A percentile compares a stretch with the other conserved stretches of the same genome.
Conservation (phyloP, 1,284 basidiomycete species). For the Rhodotorula glutinis region DNA sequence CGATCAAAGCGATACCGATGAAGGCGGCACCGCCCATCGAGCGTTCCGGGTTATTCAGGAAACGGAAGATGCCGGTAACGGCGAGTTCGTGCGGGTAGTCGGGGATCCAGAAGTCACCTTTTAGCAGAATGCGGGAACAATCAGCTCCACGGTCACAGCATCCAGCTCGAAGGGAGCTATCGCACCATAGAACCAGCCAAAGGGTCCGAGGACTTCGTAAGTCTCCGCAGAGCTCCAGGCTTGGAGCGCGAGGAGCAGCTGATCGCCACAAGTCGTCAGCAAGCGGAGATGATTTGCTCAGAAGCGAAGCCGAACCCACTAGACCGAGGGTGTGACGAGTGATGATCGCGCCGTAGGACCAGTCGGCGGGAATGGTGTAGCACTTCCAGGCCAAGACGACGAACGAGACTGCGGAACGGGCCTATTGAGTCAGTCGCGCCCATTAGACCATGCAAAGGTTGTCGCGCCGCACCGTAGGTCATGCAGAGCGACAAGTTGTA, state of each 20-base stretch:
- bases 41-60: slow-evolving; percentile 89
- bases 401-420: slow-evolving; percentile 62
- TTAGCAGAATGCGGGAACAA: slow-evolving; percentile 10
- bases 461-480: slow-evolving; percentile 68
- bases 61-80: slow-evolving; percentile 82
- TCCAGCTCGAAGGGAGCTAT: not conserved
- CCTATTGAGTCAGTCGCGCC: not conserved
- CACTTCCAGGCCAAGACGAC: slow-evolving; percentile 80
- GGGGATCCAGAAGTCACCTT: slow-evolving; percentile 88
- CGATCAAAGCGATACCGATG: slow-evolving; percentile 87
- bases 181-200: slow-evolving; percentile 89
- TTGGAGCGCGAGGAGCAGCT: slow-evolving; percentile 84
- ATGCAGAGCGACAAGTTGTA: slow-evolving; percentile 92
- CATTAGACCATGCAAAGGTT: no score
- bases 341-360: slow-evolving; percentile 85
- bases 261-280: slow-evolving; percentile 26
- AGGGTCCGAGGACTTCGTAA: slow-evolving; percentile 87
- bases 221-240: slow-evolving; percentile 86
- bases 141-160: not conserved
- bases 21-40: slow-evolving; percentile 92
- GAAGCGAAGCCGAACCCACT: slow-evolving; percentile 54
- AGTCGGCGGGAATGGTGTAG: slow-evolving; percentile 72
- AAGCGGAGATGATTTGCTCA: not conserved
- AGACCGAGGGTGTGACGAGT: slow-evolving; percentile 80
- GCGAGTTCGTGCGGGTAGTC: slow-evolving; percentile 81